phyloP scores from a whole-genome alignment of 108 stramenopile species.

The Nitzschia sp. region DNA sequence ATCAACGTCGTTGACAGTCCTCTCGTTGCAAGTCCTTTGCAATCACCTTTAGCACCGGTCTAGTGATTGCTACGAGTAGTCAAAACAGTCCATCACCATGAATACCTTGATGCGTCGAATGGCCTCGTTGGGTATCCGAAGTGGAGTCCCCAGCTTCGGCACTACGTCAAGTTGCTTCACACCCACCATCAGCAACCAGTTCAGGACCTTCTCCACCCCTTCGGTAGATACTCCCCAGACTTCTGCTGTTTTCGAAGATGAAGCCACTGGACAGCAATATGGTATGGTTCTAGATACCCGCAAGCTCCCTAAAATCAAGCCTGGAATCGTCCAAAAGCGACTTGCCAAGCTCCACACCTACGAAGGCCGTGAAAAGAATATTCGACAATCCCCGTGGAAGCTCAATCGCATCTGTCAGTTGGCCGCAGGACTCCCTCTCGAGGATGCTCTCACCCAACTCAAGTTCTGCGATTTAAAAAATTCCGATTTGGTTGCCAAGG shows the following conservation, averaged over 20 bases:
- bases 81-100: background rate
- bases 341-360: slow-evolving; percentile 54
- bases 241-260: slow-evolving; percentile 16
- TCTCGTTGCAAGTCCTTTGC: too few species aligned
- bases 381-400: slow-evolving; percentile 80
- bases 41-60: too few species aligned
- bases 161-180: too few species aligned
- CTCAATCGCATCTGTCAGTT: slow-evolving; percentile 77
- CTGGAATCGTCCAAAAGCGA: slow-evolving; percentile 64
- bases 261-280: slow-evolving; percentile 23
- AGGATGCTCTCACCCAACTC: slow-evolving; percentile 79
- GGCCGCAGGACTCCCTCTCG: slow-evolving; percentile 65
- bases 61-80: too few species aligned
- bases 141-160: too few species aligned
- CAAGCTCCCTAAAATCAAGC: slow-evolving; percentile 69
- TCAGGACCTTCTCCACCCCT: background rate
- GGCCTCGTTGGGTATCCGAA: slow-evolving; percentile 1
- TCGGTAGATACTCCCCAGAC: background rate
- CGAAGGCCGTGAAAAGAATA: slow-evolving; percentile 53
- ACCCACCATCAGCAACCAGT: background rate
- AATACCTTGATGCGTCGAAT: slow-evolving; percentile 12
- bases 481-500: slow-evolving; percentile 67
- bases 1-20: too few species aligned
- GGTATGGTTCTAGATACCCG: slow-evolving; percentile 37
- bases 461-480: slow-evolving; percentile 65